Evolutionary conservation across 1,284 basidiomycete species (phyloP), one percentile per base, ranked within the genome.

Genomic region (Irpex lacteus): DNA sequence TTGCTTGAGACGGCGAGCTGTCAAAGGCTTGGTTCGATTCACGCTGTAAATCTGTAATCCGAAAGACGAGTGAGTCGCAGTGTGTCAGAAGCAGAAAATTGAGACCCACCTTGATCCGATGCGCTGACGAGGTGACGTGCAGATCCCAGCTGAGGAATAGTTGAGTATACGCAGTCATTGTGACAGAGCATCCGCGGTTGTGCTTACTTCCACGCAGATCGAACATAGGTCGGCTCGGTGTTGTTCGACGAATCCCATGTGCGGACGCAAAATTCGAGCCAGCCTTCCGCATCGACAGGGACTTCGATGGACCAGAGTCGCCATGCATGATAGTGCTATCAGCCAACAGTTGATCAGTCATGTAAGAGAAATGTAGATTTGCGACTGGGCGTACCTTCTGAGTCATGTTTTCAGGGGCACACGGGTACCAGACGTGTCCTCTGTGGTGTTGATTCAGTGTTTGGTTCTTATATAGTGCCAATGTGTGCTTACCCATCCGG

Each of bases 181-280:
- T 26, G 4, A 0, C 5, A 55, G 53, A 6, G 21, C 53, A 32
- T n/a, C 3, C 53, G 53, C 21, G 3, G 13, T 32, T 13, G 19
- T 6, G 72, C 81, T 64, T 67, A 84, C 83, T 84, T 85, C 82
- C 82, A 84, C 4, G 82, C 80, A 15, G 82, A 85, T 38, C 82
- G 80, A 7, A 85, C 81, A 65, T 79, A 84, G 1, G 84, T 85
- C 19, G 84, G 85, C 68, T 85, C 81, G 3, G 83, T 85, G 68
- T 86, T 85, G 72, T 82, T 83, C 6, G 82, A 82, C 15, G 82
- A 83, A 68, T 85, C 84, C 85, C 85, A 86, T 0, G 81, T 81
- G 52, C 84, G 80, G n/a, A 83, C 83, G 65, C 82, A 83, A 72
- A 85, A 82, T 66, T 85, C 84, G 44, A 85, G 76, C 83, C 83